Conservation (phyloP, 2,329 filamentous ascomycete genomes). For the Monilinia aucupariae region DNA sequence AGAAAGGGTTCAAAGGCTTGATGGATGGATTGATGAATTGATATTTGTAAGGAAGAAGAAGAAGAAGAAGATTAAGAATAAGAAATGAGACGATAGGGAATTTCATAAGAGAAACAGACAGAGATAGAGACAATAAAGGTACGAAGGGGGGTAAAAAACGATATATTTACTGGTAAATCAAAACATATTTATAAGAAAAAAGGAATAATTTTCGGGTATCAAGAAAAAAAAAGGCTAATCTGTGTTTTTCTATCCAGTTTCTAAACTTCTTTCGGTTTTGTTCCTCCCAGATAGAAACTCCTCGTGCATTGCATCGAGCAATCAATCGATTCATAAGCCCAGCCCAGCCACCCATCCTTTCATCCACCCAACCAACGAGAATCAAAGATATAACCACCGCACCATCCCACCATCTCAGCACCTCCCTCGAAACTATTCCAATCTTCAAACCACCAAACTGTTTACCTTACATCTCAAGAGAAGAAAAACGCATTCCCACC, state of each 20-base stretch:
- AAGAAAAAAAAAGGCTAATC: constrained; percentile 1
- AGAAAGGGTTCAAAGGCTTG: too few relatives aligned
- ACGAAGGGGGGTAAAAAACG: too few relatives aligned
- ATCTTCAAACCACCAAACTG: background rate
- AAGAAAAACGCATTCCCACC: constrained; percentile 95
- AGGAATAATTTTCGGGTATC: too few relatives aligned
- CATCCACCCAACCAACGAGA: background rate
- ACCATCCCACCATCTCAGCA: background rate
- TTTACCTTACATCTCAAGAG: constrained; percentile 36
- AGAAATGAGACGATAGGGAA: too few relatives aligned
- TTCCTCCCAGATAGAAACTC: background rate
- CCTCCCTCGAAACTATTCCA: background rate
- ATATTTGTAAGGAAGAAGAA: too few relatives aligned
- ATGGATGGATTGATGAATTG: too few relatives aligned
- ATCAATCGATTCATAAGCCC: background rate
- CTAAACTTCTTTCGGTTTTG: background rate
- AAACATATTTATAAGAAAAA: too few relatives aligned
- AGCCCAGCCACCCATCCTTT: background rate
- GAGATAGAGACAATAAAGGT: too few relatives aligned
- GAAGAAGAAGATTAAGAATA: too few relatives aligned
- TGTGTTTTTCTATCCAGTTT: background rate
- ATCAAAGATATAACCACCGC: background rate
- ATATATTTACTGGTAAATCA: too few relatives aligned
- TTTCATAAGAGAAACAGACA: too few relatives aligned
- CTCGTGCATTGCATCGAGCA: too few relatives aligned